These are phyloP conservation scores for Candida albicans DNA, from an alignment of 1,139 yeast genomes.

Conservation along the genomic window DNA sequence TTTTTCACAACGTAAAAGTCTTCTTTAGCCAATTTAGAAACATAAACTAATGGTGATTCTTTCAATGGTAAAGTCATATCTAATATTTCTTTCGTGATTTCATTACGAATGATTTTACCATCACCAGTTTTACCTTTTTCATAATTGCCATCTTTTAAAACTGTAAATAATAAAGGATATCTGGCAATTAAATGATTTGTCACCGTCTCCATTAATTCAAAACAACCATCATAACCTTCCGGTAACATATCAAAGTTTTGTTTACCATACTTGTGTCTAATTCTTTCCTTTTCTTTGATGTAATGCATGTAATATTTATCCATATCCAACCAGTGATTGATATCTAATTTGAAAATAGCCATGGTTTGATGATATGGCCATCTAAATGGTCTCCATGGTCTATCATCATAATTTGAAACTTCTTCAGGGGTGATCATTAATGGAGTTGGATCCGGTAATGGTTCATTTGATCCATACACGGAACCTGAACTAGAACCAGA, in stretches of 20 bases:
- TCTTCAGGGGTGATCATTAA: slow-evolving; percentile 66
- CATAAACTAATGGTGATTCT: slow-evolving; percentile 61
- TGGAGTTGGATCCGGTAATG: slow-evolving; percentile 55
- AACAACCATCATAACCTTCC: slow-evolving; percentile 62
- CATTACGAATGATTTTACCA: slow-evolving; percentile 53
- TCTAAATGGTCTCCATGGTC: slow-evolving; percentile 81
- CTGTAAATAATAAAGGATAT: slow-evolving; percentile 62
- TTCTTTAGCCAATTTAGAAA: slow-evolving; percentile 71
- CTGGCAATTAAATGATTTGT: slow-evolving; percentile 58
- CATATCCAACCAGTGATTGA: slow-evolving; percentile 79
- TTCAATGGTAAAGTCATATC: slow-evolving; percentile 61
- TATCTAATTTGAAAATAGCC: slow-evolving; percentile 68
- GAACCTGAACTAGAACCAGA: too few relatives aligned
- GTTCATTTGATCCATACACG: slow-evolving; percentile 16
- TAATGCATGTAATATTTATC: slow-evolving; percentile 71
- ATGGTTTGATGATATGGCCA: slow-evolving; percentile 83
- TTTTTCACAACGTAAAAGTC: slow-evolving; percentile 65
- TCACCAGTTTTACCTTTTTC: slow-evolving; percentile 17
- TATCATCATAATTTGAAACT: slow-evolving; percentile 62
- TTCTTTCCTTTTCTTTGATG: slow-evolving; percentile 59
- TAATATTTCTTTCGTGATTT: slow-evolving; percentile 58
- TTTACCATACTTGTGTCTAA: slow-evolving; percentile 57
- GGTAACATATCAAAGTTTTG: slow-evolving; percentile 69
- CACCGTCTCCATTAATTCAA: slow-evolving; percentile 64
- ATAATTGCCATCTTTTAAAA: slow-evolving; percentile 35